Evolutionary conservation across 2,329 filamentous ascomycete genomes (phyloP).

Genomic region (Botrytis sinoallii): DNA sequence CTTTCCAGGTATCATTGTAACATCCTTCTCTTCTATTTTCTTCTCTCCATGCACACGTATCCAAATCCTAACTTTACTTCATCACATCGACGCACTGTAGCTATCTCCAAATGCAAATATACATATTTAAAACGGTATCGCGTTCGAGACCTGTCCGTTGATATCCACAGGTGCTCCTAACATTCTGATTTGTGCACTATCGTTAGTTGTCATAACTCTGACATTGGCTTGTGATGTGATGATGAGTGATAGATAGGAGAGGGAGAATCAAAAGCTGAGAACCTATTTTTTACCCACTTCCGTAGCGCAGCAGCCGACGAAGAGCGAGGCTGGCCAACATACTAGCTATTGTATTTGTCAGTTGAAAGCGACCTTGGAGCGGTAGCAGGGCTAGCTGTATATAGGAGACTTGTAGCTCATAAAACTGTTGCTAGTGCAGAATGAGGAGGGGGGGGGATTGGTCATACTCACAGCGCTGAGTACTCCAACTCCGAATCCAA

Average conservation of each 20-base stretch:
- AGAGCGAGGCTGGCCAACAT: conserved; percentile 53
- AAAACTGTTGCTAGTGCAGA: not conserved
- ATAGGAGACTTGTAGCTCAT: not conserved
- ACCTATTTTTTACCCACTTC: conserved; percentile 52
- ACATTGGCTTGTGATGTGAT: not conserved
- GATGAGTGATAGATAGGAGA: not conserved
- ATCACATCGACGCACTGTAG: conserved; percentile 38
- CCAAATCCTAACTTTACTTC: not conserved
- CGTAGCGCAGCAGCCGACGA: conserved; percentile 55
- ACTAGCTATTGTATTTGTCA: conserved; percentile 42
- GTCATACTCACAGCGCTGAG: conserved; percentile 46
- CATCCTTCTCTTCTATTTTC: not conserved
- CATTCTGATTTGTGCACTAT: conserved; percentile 40
- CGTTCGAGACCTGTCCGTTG: conserved; percentile 48
- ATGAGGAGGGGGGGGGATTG: not conserved
- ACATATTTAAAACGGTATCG: conserved; percentile 45
- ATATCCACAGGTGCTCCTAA: conserved; percentile 51
- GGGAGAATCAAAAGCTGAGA: not conserved
- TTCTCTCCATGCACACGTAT: not conserved
- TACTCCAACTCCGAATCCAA: conserved; percentile 47
- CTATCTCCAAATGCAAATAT: conserved; percentile 29
- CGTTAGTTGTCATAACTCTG: not conserved
- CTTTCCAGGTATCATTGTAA: not conserved
- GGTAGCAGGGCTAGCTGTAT: too few species aligned
- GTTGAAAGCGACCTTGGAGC: not conserved